Evolutionary conservation across 768 basidiomycete species (phyloP).

Genomic region (Boletus huronensis): DNA sequence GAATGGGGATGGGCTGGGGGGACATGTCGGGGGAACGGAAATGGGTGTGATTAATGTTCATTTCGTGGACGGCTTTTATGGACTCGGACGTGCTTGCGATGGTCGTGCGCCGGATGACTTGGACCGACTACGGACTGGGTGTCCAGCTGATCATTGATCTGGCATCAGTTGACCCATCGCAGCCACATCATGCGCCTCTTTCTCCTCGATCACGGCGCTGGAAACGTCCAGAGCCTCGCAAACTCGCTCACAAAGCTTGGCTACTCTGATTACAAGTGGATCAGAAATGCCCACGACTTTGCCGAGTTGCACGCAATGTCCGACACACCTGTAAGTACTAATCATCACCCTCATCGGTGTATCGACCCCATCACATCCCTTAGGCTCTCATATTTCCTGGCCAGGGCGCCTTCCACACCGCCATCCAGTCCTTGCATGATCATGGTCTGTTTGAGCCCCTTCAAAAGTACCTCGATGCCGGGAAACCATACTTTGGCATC

Average conservation of each 20-base stretch:
- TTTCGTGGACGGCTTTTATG: constrained; percentile 14
- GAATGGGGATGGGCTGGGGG: constrained; percentile 44
- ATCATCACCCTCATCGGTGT: too few species aligned
- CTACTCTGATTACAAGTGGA: constrained; percentile 80
- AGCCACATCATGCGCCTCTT: constrained; percentile 54
- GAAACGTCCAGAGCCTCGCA: constrained; percentile 90
- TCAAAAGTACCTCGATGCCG: constrained; percentile 76
- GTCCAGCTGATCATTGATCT: too few species aligned
- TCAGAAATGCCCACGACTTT: constrained; percentile 77
- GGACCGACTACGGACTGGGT: too few species aligned
- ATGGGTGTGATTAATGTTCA: constrained; percentile 7
- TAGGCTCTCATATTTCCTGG: constrained; percentile 97
- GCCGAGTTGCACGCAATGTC: constrained; percentile 37
- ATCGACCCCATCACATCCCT: constrained; percentile 10
- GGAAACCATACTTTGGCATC: constrained; percentile 94
- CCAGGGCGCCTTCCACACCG: constrained; percentile 89
- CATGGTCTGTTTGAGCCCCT: constrained; percentile 81
- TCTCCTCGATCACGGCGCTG: constrained; percentile 95
- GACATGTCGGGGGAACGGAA: constrained; percentile 39
- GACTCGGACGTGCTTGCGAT: background rate
- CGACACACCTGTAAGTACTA: constrained; percentile 64
- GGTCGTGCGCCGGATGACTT: background rate
- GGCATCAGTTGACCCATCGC: background rate
- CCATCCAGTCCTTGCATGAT: constrained; percentile 68
- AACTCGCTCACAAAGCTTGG: constrained; percentile 86